Evolutionary conservation across 2,329 filamentous ascomycete genomes (phyloP).

Genomic region (Calonectria multiphialidica): DNA sequence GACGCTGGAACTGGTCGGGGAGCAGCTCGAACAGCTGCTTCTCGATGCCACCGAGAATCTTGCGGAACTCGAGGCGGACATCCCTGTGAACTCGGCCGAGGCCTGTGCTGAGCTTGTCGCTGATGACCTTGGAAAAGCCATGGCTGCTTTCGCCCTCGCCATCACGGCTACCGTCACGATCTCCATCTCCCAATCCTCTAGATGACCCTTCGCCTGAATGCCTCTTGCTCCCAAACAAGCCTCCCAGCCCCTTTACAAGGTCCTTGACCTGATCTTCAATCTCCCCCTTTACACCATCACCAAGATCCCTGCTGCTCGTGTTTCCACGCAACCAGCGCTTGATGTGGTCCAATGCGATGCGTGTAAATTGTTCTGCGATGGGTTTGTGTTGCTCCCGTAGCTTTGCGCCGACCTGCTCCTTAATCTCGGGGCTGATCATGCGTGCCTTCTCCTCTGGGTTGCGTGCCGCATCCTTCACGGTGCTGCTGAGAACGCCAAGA

Average conservation of each 20-base stretch:
- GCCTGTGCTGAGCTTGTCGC: constrained; percentile 59
- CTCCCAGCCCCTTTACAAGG: constrained; percentile 57
- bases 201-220: constrained; percentile 47
- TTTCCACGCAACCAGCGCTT: constrained; percentile 59
- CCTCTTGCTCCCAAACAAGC: constrained; percentile 55
- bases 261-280: constrained; percentile 59
- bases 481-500: constrained; percentile 56
- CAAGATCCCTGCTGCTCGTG: constrained; percentile 54
- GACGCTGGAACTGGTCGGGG: constrained; percentile 56
- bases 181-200: constrained; percentile 46
- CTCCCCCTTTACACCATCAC: constrained; percentile 58
- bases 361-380: constrained; percentile 60
- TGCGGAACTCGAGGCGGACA: constrained; percentile 60
- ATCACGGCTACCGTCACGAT: constrained; percentile 32
- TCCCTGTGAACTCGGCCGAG: constrained; percentile 58
- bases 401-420: constrained; percentile 55
- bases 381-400: constrained; percentile 56
- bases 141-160: constrained; percentile 44
- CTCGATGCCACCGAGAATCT: constrained; percentile 56
- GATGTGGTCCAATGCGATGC: constrained; percentile 59
- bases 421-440: constrained; percentile 60
- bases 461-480: constrained; percentile 57
- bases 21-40: constrained; percentile 59
- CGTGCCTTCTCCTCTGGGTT: constrained; percentile 61
- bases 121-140: constrained; percentile 60